Conservation (phyloP, 371 early-diverging fungal genomes). For the Paraphysoderma sedebokerense region DNA sequence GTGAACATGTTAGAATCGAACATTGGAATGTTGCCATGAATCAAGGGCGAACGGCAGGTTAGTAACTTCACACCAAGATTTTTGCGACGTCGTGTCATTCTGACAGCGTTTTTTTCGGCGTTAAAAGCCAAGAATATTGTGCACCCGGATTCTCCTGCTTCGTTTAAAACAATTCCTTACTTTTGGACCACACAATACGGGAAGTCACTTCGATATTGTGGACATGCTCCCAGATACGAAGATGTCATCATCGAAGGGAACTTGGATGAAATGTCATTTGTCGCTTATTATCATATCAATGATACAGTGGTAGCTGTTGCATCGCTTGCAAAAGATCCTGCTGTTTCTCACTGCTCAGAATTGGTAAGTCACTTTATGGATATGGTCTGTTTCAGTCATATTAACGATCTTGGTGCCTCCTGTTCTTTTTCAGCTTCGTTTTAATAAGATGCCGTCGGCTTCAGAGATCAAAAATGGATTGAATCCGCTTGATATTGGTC, state of each 20-base stretch:
- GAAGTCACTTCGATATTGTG: conserved; percentile 28
- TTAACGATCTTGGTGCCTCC: no score
- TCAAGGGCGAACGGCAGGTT: conserved; percentile 25
- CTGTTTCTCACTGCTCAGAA: conserved; percentile 24
- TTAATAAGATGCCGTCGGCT: conserved; percentile 1
- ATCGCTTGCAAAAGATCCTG: conserved; percentile 26
- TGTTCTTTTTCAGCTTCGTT: no score
- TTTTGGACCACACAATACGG: conserved; percentile 37
- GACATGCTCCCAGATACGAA: conserved; percentile 27
- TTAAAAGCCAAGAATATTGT: conserved; percentile 11
- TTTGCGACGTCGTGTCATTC: conserved; percentile 7
- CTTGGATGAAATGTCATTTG: conserved; percentile 19
- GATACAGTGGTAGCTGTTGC: conserved; percentile 27
- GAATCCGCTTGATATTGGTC: no score
- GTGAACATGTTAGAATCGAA: conserved; percentile 25
- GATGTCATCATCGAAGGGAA: conserved; percentile 24
- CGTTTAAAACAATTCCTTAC: conserved; percentile 24
- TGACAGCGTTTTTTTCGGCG: no score
- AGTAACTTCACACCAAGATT: no score
- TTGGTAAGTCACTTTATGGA: no score
- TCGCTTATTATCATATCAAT: conserved; percentile 24
- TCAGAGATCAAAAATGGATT: neutral
- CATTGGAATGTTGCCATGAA: conserved; percentile 38
- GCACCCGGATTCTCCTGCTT: conserved; percentile 3
- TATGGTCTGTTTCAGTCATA: no score